Evolutionary conservation across 1,139 yeast species (phyloP), one percentile per base, ranked within the genome.

Genomic region (Groenewaldozyma sp.): DNA sequence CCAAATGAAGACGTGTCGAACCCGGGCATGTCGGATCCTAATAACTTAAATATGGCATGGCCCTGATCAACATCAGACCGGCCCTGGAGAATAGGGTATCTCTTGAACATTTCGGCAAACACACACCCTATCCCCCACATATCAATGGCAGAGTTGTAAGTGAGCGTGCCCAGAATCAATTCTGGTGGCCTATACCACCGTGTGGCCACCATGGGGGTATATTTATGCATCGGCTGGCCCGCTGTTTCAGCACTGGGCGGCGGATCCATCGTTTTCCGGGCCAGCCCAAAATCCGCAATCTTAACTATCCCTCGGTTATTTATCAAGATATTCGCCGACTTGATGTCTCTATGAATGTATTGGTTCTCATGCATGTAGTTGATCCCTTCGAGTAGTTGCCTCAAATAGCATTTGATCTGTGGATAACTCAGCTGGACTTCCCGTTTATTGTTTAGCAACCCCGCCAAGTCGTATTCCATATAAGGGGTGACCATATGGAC

Each of bases 111-210:
- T 59, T 93, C 99, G 0, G 87, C 98, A 60, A 93, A 79, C 0
- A 93, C 94, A 63, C 98, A 93, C 2, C 98, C 98, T 10, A 84
- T 75, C 1, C 97, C 97, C 98, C 98, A 91, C 62, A 91, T 71
- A 62, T 91, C 96, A 16, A 91, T 88, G 0, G 97, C 94, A 0
- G 96, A 83, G 2, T 97, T 87, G 56, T 91, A 91, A 44, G 73
- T 68, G 45, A 82, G 68, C 51, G 87, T 95, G 1, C 96, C 96
- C 40, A 91, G 63, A 19, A 91, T 70, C 18, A 91, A 69, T 59
- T 91, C 96, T 0, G 97, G 98, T 0, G 98, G 94, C 43, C 99
- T 70, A 60, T 93, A 91, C 98, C 98, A 91, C 51, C 98, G 66
- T 0, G 98, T 91, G 19, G 91, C 97, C 3, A 91, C 98, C 45